Base-by-base conservation (phyloP, 306 rosid genomes). In the Argentina anserina region DNA sequence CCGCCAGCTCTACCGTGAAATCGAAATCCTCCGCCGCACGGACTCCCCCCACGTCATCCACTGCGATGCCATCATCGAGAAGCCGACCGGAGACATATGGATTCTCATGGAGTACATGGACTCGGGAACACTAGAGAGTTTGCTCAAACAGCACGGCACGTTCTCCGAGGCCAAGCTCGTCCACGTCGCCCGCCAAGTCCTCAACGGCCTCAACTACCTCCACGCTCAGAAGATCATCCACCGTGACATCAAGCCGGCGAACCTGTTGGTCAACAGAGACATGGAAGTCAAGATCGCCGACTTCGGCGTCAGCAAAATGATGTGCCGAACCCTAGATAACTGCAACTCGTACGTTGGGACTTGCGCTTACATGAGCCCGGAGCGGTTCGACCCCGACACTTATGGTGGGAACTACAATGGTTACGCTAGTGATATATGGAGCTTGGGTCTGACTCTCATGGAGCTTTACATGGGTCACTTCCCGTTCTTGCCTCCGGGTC, bases 341-440 rank as follows among this genome's bases (percentile, higher is more conserved):
- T 93, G 98, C 28, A 90, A 87, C 53, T 89, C 97, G 0, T 93
- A 91, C 56, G 97, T 93, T 1, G 98, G 98, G 7, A 93, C 98
- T 49, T 93, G 97, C 64, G 97, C 98, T 2, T 93, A 93, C 78
- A 93, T 93, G 98, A 93, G 98, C 72, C 98, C 98, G 0, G 98
- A 93, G 25, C 82, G 98, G 56, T 93, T 93, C 74, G 96, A 93
- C 88, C 98, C 98, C 14, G 92, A 91, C 1, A 80, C 75, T 0
- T 86, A 82, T 36, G 98, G 96, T 39, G 98, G 97, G 4, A 89
- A 79, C 31, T 93, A 93, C 74, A 81, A 93, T 65, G 98, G 96
- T 0, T 93, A 79, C 37, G 89, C 98, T 0, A 87, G 89, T 0
- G 98, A 93, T 53, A 89, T 93, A 6, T 93, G 98, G 98, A 93